Base-by-base conservation (phyloP, 2,329 filamentous ascomycete genomes). In the Pyrenochaeta sp. region DNA sequence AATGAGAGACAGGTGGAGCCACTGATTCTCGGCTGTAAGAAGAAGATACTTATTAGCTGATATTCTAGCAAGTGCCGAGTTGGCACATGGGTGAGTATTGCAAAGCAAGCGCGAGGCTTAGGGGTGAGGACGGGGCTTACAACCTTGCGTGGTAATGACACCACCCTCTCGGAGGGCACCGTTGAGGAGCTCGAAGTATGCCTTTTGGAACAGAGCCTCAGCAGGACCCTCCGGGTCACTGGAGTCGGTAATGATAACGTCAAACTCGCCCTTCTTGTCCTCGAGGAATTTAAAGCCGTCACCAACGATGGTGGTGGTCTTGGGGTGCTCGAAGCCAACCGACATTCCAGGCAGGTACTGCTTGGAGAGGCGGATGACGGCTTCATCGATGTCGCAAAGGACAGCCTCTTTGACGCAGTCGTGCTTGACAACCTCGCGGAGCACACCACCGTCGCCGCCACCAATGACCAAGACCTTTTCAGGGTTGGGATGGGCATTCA, bases 101-200 rank as follows among this genome's bases (percentile, higher is more conserved):
- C 49, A 63, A 52, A 49, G 49, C 58, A 59, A 51, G 55, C 44
- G 27, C 49, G 50, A 42, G 55, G 65, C 54, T 60, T 32, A 32
- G 64, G 63, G 66, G 51, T 53, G 68, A 79, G 78, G 79, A 79
- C 85, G 85, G 88, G 89, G 87, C 92, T 86, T 92, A 96, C 92
- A 96, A 99, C 95, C 95, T 97, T 99, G 95, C 77, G 95, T 99
- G 81, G 92, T 94, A 82, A 99, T 98, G 76, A 99, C 92, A 83
- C 95, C 95, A 81, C 93, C 94, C 73, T 97, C 92, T 67, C 91
- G 88, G 70, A 98, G 88, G 71, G 95, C 95, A 74, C 89, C 90
- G 78, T 90, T 85, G 60, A 99, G 86, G 67, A 99, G 88, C 85
- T 97, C 85, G 80, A 98, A 99, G 87, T 99, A 99, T 59, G 92